Conservation (phyloP, 345 rosid species). For the Turnera subulata region DNA sequence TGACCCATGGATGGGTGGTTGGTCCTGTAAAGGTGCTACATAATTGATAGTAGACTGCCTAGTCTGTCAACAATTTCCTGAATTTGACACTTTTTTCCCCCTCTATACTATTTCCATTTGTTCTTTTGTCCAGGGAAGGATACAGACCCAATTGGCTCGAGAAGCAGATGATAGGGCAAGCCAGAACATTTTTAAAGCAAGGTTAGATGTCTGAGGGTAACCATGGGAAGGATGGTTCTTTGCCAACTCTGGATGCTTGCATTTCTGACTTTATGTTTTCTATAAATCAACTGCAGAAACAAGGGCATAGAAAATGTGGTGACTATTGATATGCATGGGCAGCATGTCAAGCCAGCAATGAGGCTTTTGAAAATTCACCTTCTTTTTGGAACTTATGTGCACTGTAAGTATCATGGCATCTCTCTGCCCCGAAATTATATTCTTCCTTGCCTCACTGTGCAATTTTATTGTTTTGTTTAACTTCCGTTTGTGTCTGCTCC, state of each 20-base stretch:
- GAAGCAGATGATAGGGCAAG: constrained; percentile 88
- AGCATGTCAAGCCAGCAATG: constrained; percentile 89
- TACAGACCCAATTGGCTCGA: constrained; percentile 48
- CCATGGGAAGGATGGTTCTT: background rate
- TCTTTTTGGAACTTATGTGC: constrained; percentile 53
- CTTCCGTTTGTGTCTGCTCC: constrained; percentile 20
- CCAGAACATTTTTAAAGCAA: constrained; percentile 71
- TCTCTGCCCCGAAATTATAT: background rate
- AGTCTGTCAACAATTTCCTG: no score
- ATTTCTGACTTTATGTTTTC: no score
- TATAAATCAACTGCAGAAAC: constrained; percentile 49
- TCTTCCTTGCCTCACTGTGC: background rate
- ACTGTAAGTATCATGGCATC: constrained; percentile 65
- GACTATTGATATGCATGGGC: constrained; percentile 95
- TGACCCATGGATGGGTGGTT: no score
- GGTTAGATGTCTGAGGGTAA: constrained; percentile 34
- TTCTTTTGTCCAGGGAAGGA: constrained; percentile 48
- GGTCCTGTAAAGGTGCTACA: no score
- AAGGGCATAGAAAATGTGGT: constrained; percentile 67
- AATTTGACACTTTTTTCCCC: background rate
- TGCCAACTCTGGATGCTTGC: background rate
- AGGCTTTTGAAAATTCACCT: constrained; percentile 70
- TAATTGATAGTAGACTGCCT: no score
- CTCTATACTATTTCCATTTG: constrained; percentile 15
- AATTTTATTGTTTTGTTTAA: constrained; percentile 6